Evolutionary conservation across 2,329 filamentous ascomycete genomes (phyloP).

Genomic region (Phyllosticta citrichinensis): DNA sequence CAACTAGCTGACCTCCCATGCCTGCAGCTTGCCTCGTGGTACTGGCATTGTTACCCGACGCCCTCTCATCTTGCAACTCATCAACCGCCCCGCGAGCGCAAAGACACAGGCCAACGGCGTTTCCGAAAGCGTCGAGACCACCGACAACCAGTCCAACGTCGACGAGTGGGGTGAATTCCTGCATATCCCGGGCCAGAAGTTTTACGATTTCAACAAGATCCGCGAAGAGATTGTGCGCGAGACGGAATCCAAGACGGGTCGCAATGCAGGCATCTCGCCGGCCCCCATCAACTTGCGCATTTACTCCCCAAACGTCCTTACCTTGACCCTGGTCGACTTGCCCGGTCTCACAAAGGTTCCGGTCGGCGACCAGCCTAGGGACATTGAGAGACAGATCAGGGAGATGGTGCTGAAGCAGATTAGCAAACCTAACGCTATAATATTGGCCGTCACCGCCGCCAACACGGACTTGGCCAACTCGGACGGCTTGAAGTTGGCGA

Average conservation of each 20-base stretch:
- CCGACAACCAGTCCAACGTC: conserved; percentile 78
- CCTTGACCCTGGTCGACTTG: conserved; percentile 90
- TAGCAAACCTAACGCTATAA: conserved; percentile 95
- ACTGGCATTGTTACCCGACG: conserved; percentile 95
- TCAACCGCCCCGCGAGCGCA: conserved; percentile 64
- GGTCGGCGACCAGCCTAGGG: conserved; percentile 88
- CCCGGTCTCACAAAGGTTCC: conserved; percentile 95
- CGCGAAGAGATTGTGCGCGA: conserved; percentile 94
- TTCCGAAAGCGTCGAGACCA: conserved; percentile 53
- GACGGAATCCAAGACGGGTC: conserved; percentile 91
- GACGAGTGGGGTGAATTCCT: conserved; percentile 99
- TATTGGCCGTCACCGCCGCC: conserved; percentile 88
- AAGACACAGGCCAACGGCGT: conserved; percentile 63
- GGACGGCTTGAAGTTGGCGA: conserved; percentile 88
- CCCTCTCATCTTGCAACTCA: conserved; percentile 92
- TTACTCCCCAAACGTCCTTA: conserved; percentile 96
- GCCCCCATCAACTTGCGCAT: conserved; percentile 96
- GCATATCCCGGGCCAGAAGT: conserved; percentile 95
- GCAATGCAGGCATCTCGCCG: conserved; percentile 92
- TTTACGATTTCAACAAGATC: conserved; percentile 96
- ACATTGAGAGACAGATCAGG: conserved; percentile 92
- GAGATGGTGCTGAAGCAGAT: conserved; percentile 99
- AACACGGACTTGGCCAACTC: conserved; percentile 99
- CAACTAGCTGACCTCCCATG: conserved; percentile 1
- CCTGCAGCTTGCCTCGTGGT: conserved; percentile 75